phyloP scores from a whole-genome alignment of 2,329 filamentous ascomycete genomes.

The Aspergillus proliferans region DNA sequence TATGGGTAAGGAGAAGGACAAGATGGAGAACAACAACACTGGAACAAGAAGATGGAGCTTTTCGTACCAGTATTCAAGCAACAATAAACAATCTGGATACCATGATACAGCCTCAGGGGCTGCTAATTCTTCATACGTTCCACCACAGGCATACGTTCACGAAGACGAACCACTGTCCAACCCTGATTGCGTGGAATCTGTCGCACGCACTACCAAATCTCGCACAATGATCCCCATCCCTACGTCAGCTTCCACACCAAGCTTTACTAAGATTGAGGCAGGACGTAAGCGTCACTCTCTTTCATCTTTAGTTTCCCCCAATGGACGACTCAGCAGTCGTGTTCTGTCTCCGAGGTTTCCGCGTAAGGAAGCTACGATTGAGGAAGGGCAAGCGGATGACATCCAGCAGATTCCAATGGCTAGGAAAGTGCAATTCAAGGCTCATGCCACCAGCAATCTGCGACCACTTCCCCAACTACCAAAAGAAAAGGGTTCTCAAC shows the following conservation, averaged over 20 bases:
- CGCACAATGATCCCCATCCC: conserved; percentile 1
- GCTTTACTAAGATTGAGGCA: conserved; percentile 1
- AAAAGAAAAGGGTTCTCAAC: no score
- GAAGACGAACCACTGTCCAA: background rate
- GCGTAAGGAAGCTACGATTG: background rate
- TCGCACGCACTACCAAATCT: background rate
- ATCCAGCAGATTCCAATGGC: background rate
- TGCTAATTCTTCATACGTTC: background rate
- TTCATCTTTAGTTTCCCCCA: background rate
- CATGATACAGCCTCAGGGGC: background rate
- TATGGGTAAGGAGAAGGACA: background rate
- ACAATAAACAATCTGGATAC: background rate
- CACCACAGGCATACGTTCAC: background rate
- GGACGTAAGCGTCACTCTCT: conserved; percentile 2
- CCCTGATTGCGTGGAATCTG: background rate
- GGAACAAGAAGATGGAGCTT: no score
- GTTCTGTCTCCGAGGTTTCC: background rate
- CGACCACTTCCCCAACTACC: no score
- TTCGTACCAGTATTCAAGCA: no score
- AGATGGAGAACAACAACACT: no score
- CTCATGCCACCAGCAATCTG: background rate
- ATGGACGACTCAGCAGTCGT: background rate
- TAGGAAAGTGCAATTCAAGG: background rate
- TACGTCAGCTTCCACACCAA: background rate
- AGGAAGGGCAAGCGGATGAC: background rate